A percentile compares a stretch with the other conserved stretches of the same genome.
phyloP scores from a whole-genome alignment of 352 stramenopile genomes.

The Pythium phragmiticola region DNA sequence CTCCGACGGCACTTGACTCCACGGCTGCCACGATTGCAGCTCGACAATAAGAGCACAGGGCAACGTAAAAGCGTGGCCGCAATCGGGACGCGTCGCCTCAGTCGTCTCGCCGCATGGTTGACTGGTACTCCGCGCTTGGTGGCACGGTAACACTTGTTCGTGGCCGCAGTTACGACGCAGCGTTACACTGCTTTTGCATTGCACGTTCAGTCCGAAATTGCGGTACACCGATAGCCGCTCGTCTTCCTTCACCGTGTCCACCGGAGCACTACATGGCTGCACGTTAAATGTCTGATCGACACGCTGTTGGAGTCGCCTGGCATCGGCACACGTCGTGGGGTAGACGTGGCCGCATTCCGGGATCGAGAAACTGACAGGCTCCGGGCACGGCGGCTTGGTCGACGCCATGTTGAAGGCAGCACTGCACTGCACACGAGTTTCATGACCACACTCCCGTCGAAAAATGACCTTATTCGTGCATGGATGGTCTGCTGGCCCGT shows the following conservation, averaged over 20 bases:
- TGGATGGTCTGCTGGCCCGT: constrained; percentile 68
- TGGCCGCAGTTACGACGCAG: constrained; percentile 46
- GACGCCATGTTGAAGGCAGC: constrained; percentile 67
- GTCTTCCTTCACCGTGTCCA: constrained; percentile 22
- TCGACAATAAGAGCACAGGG: constrained; percentile 33
- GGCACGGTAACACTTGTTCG: constrained; percentile 43
- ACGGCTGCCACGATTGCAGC: constrained; percentile 51
- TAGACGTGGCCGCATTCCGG: constrained; percentile 71
- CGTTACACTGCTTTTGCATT: constrained; percentile 36
- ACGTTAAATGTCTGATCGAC: constrained; percentile 1
- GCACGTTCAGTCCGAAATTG: constrained; percentile 43
- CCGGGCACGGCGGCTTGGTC: constrained; percentile 41
- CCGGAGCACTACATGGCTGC: constrained; percentile 2
- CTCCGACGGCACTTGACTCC: constrained; percentile 21
- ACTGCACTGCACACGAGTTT: constrained; percentile 52
- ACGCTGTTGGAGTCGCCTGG: constrained; percentile 12
- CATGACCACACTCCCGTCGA: constrained; percentile 60
- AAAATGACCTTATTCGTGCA: constrained; percentile 65
- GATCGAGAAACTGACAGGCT: constrained; percentile 48
- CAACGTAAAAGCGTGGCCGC: constrained; percentile 45
- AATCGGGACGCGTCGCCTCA: constrained; percentile 32
- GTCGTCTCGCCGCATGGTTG: constrained; percentile 38
- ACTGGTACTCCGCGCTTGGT: constrained; percentile 37
- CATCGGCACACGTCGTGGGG: constrained; percentile 52
- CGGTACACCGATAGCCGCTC: constrained; percentile 26